Evolutionary conservation across 2,329 filamentous ascomycete species (phyloP).

Genomic region (Ophiostoma himal-ulmi): DNA sequence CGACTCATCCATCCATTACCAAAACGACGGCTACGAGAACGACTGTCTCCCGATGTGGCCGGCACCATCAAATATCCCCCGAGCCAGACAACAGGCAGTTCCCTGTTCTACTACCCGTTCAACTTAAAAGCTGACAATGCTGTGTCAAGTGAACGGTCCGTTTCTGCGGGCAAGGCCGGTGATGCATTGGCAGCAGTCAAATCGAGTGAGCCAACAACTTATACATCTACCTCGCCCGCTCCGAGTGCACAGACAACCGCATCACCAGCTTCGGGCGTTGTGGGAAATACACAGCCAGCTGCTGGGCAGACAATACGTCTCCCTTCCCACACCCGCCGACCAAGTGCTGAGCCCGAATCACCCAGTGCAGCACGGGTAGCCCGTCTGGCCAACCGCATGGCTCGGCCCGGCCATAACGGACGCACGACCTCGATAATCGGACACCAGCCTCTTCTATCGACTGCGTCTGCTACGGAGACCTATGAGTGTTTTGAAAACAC

Average conservation of each 20-base stretch:
- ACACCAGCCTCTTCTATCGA: conserved; percentile 52
- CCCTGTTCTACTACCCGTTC: conserved; percentile 71
- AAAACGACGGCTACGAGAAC: conserved; percentile 79
- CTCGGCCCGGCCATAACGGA: conserved; percentile 12
- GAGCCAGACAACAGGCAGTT: conserved; percentile 61
- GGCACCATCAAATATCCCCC: conserved; percentile 78
- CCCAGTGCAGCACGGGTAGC: conserved; percentile 17
- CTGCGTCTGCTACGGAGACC: conserved; percentile 68
- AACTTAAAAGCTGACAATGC: conserved; percentile 44
- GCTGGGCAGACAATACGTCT: neutral
- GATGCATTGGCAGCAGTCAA: neutral
- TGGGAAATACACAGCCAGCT: neutral
- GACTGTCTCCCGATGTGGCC: conserved; percentile 77
- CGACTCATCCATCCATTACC: conserved; percentile 90
- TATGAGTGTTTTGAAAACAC: conserved; percentile 98
- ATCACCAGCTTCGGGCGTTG: neutral
- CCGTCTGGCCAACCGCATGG: conserved; percentile 19
- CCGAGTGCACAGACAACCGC: neutral
- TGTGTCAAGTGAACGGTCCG: conserved; percentile 39
- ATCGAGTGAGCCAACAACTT: neutral
- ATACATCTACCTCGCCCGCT: neutral
- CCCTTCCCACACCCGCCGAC: conserved; percentile 8
- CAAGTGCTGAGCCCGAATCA: conserved; percentile 57
- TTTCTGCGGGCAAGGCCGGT: neutral
- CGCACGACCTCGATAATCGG: conserved; percentile 29